Evolutionary conservation across 371 early-diverging fungal genomes (phyloP).

Genomic region (Sporodiniella umbellata): DNA sequence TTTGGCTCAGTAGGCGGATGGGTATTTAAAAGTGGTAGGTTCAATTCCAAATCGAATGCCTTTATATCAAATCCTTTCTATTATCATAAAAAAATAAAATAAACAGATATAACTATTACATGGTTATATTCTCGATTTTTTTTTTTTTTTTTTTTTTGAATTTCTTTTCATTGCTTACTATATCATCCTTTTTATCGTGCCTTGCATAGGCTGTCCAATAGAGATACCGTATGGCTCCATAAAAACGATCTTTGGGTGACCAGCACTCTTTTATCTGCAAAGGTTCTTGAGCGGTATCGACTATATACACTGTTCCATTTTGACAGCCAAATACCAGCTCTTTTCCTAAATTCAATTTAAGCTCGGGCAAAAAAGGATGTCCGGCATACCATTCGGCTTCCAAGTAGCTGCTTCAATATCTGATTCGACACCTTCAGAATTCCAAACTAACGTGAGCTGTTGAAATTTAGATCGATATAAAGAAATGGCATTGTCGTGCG

Average conservation of each 20-base stretch:
- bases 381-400: slow-evolving; percentile 25
- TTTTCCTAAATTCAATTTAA: slow-evolving; percentile 18
- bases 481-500: slow-evolving; percentile 1
- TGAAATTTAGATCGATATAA: slow-evolving; percentile 7
- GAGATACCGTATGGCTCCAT: slow-evolving; percentile 2
- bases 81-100: neutral
- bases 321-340: slow-evolving; percentile 18
- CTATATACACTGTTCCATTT: slow-evolving; percentile 14
- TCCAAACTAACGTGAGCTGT: slow-evolving; percentile 8
- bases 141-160: too few relatives aligned
- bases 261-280: slow-evolving; percentile 9
- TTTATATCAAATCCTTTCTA: slow-evolving; percentile 21
- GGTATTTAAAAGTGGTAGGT: slow-evolving; percentile 8
- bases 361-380: too few relatives aligned
- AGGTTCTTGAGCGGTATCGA: slow-evolving; percentile 7
- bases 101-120: too few relatives aligned
- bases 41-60: slow-evolving; percentile 13
- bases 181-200: slow-evolving; percentile 8
- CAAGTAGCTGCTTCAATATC: slow-evolving; percentile 10
- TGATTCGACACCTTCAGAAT: neutral
- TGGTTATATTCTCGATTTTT: too few relatives aligned
- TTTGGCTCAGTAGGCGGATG: slow-evolving; percentile 12
- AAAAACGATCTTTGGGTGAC: neutral
- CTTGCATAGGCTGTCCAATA: slow-evolving; percentile 13
- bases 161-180: slow-evolving; percentile 5